A percentile compares a stretch with the other conserved stretches of the same genome.
Evolutionary conservation across 1,284 basidiomycete species (phyloP).

Genomic region (Butyriboletus appendiculatus): DNA sequence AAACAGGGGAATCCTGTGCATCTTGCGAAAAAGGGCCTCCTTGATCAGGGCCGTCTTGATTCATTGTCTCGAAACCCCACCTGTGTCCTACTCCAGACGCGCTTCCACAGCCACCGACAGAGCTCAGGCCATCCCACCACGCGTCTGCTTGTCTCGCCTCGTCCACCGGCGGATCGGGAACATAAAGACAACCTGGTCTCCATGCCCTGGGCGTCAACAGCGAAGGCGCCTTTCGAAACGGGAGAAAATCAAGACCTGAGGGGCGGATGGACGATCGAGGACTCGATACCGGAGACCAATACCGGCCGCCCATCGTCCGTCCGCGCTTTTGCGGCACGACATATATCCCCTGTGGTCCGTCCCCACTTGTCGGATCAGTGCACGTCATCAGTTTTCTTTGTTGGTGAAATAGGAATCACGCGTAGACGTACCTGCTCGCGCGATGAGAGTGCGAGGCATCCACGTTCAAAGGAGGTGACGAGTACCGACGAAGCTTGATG

Average conservation of each 20-base stretch:
- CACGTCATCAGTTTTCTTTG: background rate
- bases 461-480: background rate
- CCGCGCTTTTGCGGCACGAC: conserved; percentile 23
- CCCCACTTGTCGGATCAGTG: background rate
- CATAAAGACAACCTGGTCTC: conserved; percentile 13
- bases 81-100: background rate
- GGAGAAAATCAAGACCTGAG: conserved; percentile 7
- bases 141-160: conserved; percentile 9
- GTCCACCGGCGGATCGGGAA: conserved; percentile 11
- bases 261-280: background rate
- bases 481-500: conserved; percentile 2
- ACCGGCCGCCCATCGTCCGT: background rate
- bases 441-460: background rate
- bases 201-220: conserved; percentile 15
- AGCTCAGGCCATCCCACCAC: conserved; percentile 7
- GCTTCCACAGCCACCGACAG: background rate
- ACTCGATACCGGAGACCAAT: conserved; percentile 1
- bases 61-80: background rate
- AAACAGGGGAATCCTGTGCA: background rate
- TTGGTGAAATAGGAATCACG: background rate
- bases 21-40: background rate
- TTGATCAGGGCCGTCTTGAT: background rate
- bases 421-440: conserved; percentile 4
- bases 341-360: conserved; percentile 9
- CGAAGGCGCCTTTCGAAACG: conserved; percentile 3